Evolutionary conservation across 441 rosid genomes (phyloP), one percentile per base, ranked within the genome.

Genomic region (Hura crepitans): DNA sequence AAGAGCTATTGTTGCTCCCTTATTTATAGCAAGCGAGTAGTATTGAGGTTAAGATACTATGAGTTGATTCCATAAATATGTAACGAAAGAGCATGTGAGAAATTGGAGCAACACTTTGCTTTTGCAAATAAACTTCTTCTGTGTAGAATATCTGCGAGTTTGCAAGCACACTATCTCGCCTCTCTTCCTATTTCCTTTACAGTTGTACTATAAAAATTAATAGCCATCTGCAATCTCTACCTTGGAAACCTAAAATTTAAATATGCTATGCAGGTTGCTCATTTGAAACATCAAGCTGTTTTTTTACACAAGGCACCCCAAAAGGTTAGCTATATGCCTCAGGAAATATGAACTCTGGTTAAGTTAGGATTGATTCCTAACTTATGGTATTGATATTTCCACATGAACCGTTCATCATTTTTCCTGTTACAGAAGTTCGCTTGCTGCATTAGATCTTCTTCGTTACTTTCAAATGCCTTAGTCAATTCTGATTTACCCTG

Each of bases 261-360:
- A 62, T 68, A 59, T 79, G 65, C 57, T 43, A 39, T 69, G 57
- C 85, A 94, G 98, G 81, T 78, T 47, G 77, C 92, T 39, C 74
- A 77, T 72, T 43, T 87, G 85, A 86, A 81, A 72, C 90, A 91
- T 75, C 89, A 81, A 66, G 72, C 81, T 70, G 73, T 63, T 47
- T 81, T 89, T 71, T 63, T 70, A 75, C 97, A 87, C 83, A 91
- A 93, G 80, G 75, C 61, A 56, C 77, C 89, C 46, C 77, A 69
- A 72, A 83, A 58, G 84, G 96, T 91, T 64, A 72, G 75, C 43
- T 49, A 54, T 35, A 20, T 47, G n/a, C 27, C 43, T 60, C 43
- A 9, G 8, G 62, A 74, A 66, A n/a, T 33, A 37, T 59, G 23
- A 22, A 35, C 35, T 39, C 18, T 17, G 28, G 23, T 15, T 20